A percentile compares a stretch with the other conserved stretches of the same genome.
These are phyloP conservation scores for Aureoboletus auriporus DNA, from an alignment of 768 basidiomycete genomes.

Conservation along the genomic window DNA sequence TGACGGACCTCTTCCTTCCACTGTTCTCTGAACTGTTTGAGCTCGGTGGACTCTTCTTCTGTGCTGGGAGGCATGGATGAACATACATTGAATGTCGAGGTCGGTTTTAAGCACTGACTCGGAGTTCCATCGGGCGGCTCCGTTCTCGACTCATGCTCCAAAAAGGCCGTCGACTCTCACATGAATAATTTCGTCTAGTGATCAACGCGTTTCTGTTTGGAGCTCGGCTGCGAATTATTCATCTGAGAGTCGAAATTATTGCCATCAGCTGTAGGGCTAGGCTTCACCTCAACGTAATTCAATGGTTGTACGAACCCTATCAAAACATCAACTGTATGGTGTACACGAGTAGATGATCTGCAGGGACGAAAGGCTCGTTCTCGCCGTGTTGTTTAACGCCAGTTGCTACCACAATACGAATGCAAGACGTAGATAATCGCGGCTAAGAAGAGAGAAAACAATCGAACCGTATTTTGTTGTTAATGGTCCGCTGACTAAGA, in stretches of 20 bases:
- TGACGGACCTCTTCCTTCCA: constrained; percentile 66
- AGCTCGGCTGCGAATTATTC: too few relatives aligned
- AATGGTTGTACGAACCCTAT: constrained; percentile 24
- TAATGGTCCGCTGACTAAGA: constrained; percentile 16
- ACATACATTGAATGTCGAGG: not conserved
- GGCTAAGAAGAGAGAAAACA: constrained; percentile 29
- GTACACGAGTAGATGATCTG: constrained; percentile 56
- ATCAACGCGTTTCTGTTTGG: too few relatives aligned
- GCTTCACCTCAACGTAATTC: too few relatives aligned
- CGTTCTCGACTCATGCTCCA: too few relatives aligned
- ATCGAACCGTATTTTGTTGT: not conserved
- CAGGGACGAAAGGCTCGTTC: constrained; percentile 36
- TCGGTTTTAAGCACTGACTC: too few relatives aligned
- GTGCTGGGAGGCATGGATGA: not conserved
- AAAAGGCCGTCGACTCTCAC: too few relatives aligned
- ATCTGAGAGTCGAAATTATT: too few relatives aligned
- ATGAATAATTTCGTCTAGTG: too few relatives aligned
- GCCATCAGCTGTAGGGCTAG: too few relatives aligned
- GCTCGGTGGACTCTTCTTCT: constrained; percentile 54
- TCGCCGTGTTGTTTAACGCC: constrained; percentile 73
- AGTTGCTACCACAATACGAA: constrained; percentile 44
- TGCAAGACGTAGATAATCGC: constrained; percentile 63
- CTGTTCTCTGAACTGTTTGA: constrained; percentile 64
- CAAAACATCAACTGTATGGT: constrained; percentile 43
- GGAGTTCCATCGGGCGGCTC: too few relatives aligned